Evolutionary conservation across 2,329 filamentous ascomycete species (phyloP), one percentile per base, ranked within the genome.

Genomic region (Aureobasidium sp.): DNA sequence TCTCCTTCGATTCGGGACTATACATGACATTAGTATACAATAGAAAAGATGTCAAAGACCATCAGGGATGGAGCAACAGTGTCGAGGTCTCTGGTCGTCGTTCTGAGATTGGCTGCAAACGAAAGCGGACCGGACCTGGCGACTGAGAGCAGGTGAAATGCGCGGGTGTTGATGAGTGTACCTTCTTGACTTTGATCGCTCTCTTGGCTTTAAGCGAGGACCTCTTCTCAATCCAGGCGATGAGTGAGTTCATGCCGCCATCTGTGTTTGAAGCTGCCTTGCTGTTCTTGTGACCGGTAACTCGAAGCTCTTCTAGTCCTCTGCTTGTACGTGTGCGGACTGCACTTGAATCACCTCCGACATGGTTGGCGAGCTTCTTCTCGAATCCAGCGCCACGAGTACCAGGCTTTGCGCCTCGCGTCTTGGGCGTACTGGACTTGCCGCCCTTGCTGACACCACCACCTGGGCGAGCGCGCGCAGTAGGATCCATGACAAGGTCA

Each of bases 401-500:
- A 16, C 61, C 65, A 29, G 57, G 54, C 44, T 45, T 57, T 60
- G 59, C n/a, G 50, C 60, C 36, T 60, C 41, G 65, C 65, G 63
- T 62, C 66, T 66, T 67, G 27, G 45, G 10, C 11, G 34, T 16
- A 36, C 44, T 27, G 1, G 44, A 8, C 30, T 59, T 59, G 45
- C 65, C 59, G 54, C 62, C 62, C 62, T 67, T 64, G 34, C 62
- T 62, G 61, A 72, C 71, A 57, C 68, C 66, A 57, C 71, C 67
- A 37, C 67, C 66, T 49, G 66, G 66, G 55, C 70, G 66, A 25
- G 67, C 69, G 59, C 69, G 71, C 36, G 75, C 69, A 39, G 74
- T 70, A 55, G 72, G 72, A 68, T 80, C 82, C 84, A 86, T 87
- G 48, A 79, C 75, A 63, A 86, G 70, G 70, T 87, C 84, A 37